Evolutionary conservation across 1,284 basidiomycete species (phyloP), one percentile per base, ranked within the genome.

Genomic region (Heliocybe sulcata): DNA sequence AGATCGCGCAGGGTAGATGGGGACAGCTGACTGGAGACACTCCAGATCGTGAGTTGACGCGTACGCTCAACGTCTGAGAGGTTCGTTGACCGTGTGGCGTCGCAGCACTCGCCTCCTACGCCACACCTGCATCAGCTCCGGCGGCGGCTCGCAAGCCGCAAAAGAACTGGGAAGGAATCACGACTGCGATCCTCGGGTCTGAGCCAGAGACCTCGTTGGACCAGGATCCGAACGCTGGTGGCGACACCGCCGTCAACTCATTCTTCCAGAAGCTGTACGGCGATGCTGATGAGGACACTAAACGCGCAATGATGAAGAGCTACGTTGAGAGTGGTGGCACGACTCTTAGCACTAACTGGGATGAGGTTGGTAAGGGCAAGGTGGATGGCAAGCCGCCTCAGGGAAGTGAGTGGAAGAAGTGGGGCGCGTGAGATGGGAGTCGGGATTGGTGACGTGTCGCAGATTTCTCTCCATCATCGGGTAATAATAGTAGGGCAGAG

Each of bases 241-340:
- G 92, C 19, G 92, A 93, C 66, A 77, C 73, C 56, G 79, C 87
- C 10, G 77, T 91, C 59, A 92, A 92, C 66, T 60, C 72, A 14
- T 91, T 91, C 73, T 92, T 92, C 79, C 87, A 90, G 66, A 85
- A 88, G 72, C 81, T 98, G 57, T 98, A 90, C 64, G 77, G 77
- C 2, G 87, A 89, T 65, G 90, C 92, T 11, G 92, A 96, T 65
- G 90, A 92, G 0, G 90, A 97, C 64, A 92, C 92, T 2, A 83
- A 78, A 63, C 80, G 85, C 38, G 95, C 94, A 0, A 98, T 98
- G 93, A 85, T 97, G 83, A 98, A 98, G 80, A 94, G 91, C 67
- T 97, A 91, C 67, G 79, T 81, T 56, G 93, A 96, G 74, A 92
- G 89, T 61, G 92, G 92, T 6, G 93, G 94, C 2, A 98, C 94